Evolutionary conservation across 2,329 filamentous ascomycete genomes (phyloP), one percentile per base, ranked within the genome.

Genomic region (Penicillium sp.): DNA sequence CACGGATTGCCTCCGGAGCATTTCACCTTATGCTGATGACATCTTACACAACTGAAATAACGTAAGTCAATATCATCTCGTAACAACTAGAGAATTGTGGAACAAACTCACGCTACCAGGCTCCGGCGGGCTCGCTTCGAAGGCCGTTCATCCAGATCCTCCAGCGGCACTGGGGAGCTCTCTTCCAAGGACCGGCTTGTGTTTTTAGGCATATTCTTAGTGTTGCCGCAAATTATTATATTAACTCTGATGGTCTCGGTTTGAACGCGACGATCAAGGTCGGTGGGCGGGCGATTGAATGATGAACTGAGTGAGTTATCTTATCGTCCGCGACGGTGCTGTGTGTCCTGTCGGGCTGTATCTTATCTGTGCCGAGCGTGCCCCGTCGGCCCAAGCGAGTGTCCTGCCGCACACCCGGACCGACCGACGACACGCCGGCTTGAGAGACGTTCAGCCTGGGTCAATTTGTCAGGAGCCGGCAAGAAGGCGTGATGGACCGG

Each of bases 1-100:
- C 58, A 60, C 21, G 58, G 58, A n/a, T 52, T 51, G 20, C 51
- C 58, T 14, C 56, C 56, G 11, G 55, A 55, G 24, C 58, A 60
- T 38, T 53, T 60, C n/a, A 60, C 51, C 24, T 60, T 60, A 30
- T 55, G 56, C 4, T 23, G 55, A 42, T 58, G 56, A 11, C 58
- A 60, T 53, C 56, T 53, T n/a, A 28, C 28, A 53, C 58, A 60
- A 5, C 58, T 60, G 47, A 33, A 16, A n/a, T 11, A n/a, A n/a
- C 28, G 33, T 35, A 23, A 28, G 47, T 51, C 53, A 42, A 12
- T 47, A 51, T 47, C 18, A 9, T 28, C 20, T 14, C 23, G 18
- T 11, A 23, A 33, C 7, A n/a, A 30, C 16, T 47, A 12, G 24
- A 23, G 7, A 38, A 16, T 35, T 21, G 28, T 20, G 3, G 24